A percentile compares a stretch with the other conserved stretches of the same genome.
Conservation (phyloP, 2,329 filamentous ascomycete species). For the Fusarium brevicatenulatum region DNA sequence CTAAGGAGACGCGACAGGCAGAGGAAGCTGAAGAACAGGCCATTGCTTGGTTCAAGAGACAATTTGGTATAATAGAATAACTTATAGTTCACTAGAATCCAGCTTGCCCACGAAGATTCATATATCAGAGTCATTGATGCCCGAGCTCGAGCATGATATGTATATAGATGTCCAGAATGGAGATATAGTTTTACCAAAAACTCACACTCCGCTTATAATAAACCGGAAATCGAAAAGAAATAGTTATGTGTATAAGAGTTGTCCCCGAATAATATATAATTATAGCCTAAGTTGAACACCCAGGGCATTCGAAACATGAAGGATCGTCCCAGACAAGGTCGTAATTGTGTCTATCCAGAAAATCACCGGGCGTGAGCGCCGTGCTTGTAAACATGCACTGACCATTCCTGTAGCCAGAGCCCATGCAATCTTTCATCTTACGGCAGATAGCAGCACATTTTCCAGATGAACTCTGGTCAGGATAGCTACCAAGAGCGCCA, state of each 20-base stretch:
- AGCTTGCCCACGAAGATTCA: background rate
- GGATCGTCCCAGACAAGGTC: background rate
- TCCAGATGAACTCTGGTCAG: background rate
- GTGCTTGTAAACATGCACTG: background rate
- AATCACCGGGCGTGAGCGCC: background rate
- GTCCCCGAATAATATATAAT: too few species aligned
- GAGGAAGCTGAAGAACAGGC: background rate
- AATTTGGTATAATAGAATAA: background rate
- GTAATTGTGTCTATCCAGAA: background rate
- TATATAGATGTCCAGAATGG: background rate
- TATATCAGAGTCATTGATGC: background rate
- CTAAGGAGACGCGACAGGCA: background rate
- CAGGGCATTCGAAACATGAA: background rate
- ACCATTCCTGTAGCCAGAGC: background rate
- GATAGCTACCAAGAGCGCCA: background rate
- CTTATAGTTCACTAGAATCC: fast-evolving
- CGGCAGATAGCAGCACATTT: background rate
- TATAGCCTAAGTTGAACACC: background rate
- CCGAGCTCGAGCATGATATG: fast-evolving
- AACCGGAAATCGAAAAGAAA: fast-evolving
- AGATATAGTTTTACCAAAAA: fast-evolving
- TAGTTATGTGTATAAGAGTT: fast-evolving
- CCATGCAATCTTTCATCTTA: background rate
- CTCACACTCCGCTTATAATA: fast-evolving
- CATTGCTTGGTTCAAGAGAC: background rate